phyloP scores from a whole-genome alignment of 768 basidiomycete species.

The Russula virescens region DNA sequence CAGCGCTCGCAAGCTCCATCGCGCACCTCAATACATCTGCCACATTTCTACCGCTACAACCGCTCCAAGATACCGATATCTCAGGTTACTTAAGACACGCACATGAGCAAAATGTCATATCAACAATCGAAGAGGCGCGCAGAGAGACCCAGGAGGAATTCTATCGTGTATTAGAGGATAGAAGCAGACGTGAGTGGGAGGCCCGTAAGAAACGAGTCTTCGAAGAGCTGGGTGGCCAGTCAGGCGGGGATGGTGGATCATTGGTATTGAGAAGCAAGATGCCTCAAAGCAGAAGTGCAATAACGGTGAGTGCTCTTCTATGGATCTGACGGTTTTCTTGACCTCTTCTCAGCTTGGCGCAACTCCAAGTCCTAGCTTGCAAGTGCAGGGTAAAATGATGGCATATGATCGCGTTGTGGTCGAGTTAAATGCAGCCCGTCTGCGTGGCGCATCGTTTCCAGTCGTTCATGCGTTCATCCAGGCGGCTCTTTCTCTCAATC shows the following conservation, averaged over 20 bases:
- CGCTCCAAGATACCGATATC: conserved; percentile 90
- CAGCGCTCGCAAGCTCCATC: conserved; percentile 79
- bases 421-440: conserved; percentile 68
- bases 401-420: conserved; percentile 80
- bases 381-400: conserved; percentile 96
- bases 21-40: conserved; percentile 74
- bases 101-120: conserved; percentile 91
- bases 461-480: conserved; percentile 67
- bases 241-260: conserved; percentile 48
- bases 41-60: conserved; percentile 86
- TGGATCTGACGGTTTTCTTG: conserved; percentile 1
- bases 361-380: conserved; percentile 55
- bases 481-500: conserved; percentile 53
- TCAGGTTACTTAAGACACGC: conserved; percentile 92
- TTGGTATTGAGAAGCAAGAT: conserved; percentile 58
- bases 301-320: conserved; percentile 40
- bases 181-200: conserved; percentile 80
- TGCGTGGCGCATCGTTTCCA: conserved; percentile 68
- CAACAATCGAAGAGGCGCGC: conserved; percentile 86
- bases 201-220: conserved; percentile 84
- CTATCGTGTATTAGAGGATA: conserved; percentile 71
- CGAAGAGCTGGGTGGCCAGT: conserved; percentile 77
- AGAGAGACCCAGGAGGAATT: conserved; percentile 82
- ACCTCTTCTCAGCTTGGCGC: conserved; percentile 35
- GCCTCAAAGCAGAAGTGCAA: conserved; percentile 48